phyloP scores from a whole-genome alignment of 2,329 filamentous ascomycete species.

The Exutisphaerella laricina region DNA sequence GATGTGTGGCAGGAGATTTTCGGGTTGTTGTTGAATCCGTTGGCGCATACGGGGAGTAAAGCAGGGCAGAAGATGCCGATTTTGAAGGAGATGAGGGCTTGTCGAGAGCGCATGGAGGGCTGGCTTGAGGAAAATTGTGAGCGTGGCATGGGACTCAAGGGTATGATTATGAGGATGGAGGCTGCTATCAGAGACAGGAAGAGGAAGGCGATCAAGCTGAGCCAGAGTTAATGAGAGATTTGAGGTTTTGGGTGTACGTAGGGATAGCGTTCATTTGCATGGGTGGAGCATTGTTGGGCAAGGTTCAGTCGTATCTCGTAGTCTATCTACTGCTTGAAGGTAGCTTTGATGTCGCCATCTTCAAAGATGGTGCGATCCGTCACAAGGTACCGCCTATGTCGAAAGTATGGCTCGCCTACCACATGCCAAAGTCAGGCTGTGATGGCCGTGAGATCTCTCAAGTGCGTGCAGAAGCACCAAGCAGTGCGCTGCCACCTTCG shows the following conservation, averaged over 20 bases:
- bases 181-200: constrained; percentile 53
- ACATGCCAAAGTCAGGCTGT: too few relatives aligned
- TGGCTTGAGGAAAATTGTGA: constrained; percentile 81
- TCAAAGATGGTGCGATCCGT: background rate
- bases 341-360: too few relatives aligned
- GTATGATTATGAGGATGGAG: constrained; percentile 58
- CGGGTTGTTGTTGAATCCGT: constrained; percentile 78
- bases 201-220: constrained; percentile 24
- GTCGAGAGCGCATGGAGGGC: constrained; percentile 73
- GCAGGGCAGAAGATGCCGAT: constrained; percentile 66
- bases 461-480: too few relatives aligned
- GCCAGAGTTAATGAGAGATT: constrained; percentile 4
- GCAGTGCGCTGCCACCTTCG: too few relatives aligned
- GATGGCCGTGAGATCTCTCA: too few relatives aligned
- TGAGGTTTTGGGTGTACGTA: background rate
- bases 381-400: background rate
- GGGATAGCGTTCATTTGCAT: background rate
- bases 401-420: background rate
- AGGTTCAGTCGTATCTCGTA: background rate
- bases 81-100: constrained; percentile 59
- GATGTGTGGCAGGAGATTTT: constrained; percentile 84
- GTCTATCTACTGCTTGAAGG: background rate
- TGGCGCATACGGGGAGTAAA: constrained; percentile 59
- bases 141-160: constrained; percentile 59
- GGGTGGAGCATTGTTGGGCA: background rate